Percentiles rank a stretch among this genome's conserved stretches.
Conservation (phyloP, 192 early-diverging fungal species). For the Coemansia sp. region DNA sequence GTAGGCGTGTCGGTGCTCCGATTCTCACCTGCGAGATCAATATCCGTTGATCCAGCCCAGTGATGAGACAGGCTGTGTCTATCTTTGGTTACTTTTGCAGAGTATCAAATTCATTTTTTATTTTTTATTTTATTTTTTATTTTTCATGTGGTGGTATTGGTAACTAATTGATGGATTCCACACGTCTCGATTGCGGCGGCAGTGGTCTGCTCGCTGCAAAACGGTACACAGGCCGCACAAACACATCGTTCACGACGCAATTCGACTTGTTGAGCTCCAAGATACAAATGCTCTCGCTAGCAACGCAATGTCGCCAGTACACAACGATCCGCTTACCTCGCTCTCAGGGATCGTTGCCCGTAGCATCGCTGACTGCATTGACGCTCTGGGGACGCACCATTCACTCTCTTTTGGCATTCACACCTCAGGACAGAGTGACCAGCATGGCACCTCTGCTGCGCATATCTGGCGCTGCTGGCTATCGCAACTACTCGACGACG, state of each 20-base stretch:
- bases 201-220: conserved; percentile 7
- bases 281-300: conserved; percentile 50
- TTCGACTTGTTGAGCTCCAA: conserved; percentile 37
- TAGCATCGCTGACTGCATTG: conserved; percentile 33
- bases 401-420: conserved; percentile 42
- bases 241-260: conserved; percentile 16
- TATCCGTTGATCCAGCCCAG: not conserved
- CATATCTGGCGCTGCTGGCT: not conserved
- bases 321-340: conserved; percentile 37
- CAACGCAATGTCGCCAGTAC: conserved; percentile 42
- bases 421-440: conserved; percentile 43
- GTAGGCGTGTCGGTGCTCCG: not conserved
- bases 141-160: not conserved
- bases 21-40: not conserved
- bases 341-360: conserved; percentile 40
- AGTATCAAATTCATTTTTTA: not conserved
- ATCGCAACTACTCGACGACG: conserved; percentile 5
- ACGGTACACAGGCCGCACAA: conserved; percentile 29
- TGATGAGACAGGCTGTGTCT: not conserved
- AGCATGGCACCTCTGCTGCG: conserved; percentile 41
- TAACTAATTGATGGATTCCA: conserved; percentile 5
- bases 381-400: conserved; percentile 50
- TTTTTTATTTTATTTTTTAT: not conserved
- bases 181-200: conserved; percentile 3
- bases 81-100: not conserved